Conservation (phyloP, 192 early-diverging fungal species). For the Backusella liffmaniae region DNA sequence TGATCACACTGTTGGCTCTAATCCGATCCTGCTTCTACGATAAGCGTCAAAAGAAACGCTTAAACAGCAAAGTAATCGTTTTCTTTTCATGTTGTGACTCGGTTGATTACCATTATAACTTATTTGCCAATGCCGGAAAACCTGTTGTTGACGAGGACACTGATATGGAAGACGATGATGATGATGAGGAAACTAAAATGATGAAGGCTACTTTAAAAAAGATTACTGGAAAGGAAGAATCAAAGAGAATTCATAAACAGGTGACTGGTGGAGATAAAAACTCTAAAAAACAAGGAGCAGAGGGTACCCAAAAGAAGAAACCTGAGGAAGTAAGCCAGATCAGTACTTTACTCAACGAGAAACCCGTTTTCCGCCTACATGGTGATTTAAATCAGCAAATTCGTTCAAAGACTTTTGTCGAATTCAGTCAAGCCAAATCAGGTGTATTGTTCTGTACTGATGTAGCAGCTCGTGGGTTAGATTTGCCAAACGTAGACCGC, state of each 20-base stretch:
- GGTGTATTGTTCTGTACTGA: constrained; percentile 93
- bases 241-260: constrained; percentile 1
- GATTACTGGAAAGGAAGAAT: constrained; percentile 18
- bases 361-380: constrained; percentile 81
- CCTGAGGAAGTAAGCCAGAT: constrained; percentile 14
- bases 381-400: constrained; percentile 82
- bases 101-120: constrained; percentile 92
- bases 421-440: constrained; percentile 62
- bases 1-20: constrained; percentile 80
- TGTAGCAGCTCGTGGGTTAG: constrained; percentile 96
- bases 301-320: not conserved
- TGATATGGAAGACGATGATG: constrained; percentile 40
- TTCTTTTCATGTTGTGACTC: constrained; percentile 92
- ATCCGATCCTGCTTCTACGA: constrained; percentile 55
- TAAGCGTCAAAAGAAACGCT: constrained; percentile 20
- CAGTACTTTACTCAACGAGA: constrained; percentile 66
- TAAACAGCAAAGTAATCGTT: constrained; percentile 75
- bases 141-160: constrained; percentile 33
- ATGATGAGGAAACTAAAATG: constrained; percentile 39
- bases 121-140: constrained; percentile 67
- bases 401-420: constrained; percentile 72
- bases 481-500: constrained; percentile 88
- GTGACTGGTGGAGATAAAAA: constrained; percentile 6
- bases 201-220: constrained; percentile 29
- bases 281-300: not conserved